Conservation (phyloP, 208 protist genomes). For the Leishmania tarentolae region DNA sequence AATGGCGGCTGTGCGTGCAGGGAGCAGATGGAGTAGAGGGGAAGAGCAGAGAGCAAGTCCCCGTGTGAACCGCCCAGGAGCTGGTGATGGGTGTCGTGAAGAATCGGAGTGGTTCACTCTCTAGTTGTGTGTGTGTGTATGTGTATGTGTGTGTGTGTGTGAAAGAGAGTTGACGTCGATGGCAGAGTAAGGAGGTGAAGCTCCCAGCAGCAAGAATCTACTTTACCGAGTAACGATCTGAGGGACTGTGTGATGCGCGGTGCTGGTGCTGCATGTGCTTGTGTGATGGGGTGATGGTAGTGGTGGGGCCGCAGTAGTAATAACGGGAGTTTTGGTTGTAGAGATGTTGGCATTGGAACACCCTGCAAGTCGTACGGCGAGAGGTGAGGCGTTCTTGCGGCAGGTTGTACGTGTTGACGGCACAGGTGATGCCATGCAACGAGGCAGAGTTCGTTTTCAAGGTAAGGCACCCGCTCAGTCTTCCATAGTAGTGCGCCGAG, state of each 20-base stretch:
- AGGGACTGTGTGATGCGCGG: background rate
- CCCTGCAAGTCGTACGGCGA: background rate
- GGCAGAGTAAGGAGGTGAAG: conserved; percentile 1
- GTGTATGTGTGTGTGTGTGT: conserved; percentile 3
- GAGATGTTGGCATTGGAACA: background rate
- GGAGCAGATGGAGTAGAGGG: background rate
- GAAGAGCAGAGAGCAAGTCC: background rate
- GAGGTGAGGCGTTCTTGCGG: background rate
- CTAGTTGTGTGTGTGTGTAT: background rate
- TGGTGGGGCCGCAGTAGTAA: background rate
- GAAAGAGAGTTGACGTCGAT: conserved; percentile 5
- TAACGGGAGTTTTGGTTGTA: background rate
- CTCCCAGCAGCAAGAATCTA: conserved; percentile 5
- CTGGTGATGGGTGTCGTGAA: background rate
- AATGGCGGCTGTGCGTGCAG: background rate
- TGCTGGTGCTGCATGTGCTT: background rate
- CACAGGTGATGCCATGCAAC: background rate
- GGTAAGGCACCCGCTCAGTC: background rate
- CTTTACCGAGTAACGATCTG: background rate
- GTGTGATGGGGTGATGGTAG: background rate
- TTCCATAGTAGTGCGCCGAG: too few species aligned
- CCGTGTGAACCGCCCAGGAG: background rate
- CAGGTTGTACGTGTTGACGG: background rate
- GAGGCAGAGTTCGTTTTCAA: background rate
- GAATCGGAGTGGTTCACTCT: conserved; percentile 3